Conservation (phyloP, 1,284 basidiomycete genomes). For the Ganoderma boninense region DNA sequence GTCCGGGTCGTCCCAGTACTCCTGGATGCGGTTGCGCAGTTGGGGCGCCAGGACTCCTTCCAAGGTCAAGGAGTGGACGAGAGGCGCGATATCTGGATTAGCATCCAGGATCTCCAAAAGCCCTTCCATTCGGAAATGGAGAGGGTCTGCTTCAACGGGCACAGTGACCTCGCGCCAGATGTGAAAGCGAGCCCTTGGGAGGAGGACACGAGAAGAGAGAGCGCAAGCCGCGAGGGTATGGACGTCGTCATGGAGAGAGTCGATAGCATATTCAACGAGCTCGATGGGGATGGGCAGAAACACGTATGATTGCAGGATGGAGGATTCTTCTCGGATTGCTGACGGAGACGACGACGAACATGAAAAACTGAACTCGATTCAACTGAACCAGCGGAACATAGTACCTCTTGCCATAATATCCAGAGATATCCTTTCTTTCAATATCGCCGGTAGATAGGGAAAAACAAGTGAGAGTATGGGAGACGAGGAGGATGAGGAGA, state of each 20-base stretch:
- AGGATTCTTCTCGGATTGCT: too few species aligned
- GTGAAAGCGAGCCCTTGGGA: background rate
- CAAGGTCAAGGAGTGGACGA: background rate
- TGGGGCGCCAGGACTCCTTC: background rate
- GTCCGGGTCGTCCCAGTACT: background rate
- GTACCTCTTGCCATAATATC: too few species aligned
- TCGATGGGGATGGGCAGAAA: background rate
- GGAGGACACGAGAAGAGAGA: background rate
- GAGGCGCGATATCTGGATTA: background rate
- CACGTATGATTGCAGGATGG: background rate
- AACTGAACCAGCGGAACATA: too few species aligned
- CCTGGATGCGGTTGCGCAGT: background rate
- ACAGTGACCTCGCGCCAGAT: background rate
- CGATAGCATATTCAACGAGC: background rate
- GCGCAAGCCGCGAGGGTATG: background rate
- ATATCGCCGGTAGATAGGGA: too few species aligned
- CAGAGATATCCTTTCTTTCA: too few species aligned
- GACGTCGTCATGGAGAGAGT: background rate
- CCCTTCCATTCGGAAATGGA: background rate
- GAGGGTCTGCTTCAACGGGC: background rate
- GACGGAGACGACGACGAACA: slow-evolving; percentile 11
- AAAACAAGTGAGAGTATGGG: too few species aligned
- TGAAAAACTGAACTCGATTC: too few species aligned
- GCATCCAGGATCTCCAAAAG: background rate
- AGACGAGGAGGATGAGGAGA: too few species aligned